Evolutionary conservation across 1,284 basidiomycete species (phyloP), one percentile per base, ranked within the genome.

Genomic region (Boletellus deceptivus): DNA sequence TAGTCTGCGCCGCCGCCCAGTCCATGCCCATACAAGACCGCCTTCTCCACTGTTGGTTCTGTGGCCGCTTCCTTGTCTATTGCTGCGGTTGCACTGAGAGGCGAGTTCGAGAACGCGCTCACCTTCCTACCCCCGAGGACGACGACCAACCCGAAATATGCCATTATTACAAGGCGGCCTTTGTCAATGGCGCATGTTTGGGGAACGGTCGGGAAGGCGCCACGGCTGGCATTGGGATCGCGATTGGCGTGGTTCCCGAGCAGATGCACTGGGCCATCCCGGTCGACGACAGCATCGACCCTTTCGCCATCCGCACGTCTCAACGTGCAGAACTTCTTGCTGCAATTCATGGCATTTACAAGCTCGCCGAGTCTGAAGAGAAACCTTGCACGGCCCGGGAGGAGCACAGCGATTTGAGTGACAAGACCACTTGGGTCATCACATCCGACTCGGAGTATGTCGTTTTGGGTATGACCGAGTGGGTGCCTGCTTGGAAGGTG

Each of bases 381-480:
- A 35, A 17, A 16, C 1, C 0, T 20, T 11, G 5, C 18, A 11
- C 5, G 17, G 16, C 29, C 18, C 20, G n/a, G 22, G 44, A 42
- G 14, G 34, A 13, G 18, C 46, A 57, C 18, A 0, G 0, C 10
- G 24, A 38, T 14, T 43, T 46, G 11, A 36, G 37, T 3, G 11
- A 16, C 9, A 48, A 43, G 44, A 25, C 38, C 2, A 49, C 50
- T 6, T 60, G 52, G 50, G 55, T 64, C 40, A 56, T 73, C 50
- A 63, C 62, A 16, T 62, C 67, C 6, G 70, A 73, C 53, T 72
- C 68, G 3, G 66, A 72, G 52, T 72, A 72, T 46, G 68, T 72
- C 20, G 65, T 70, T 16, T 57, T 58, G 42, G 72, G 70, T 2
- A 68, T 71, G 47, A 67, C 70, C 3, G 64, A 72, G 33, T 59